phyloP scores from a whole-genome alignment of 2,329 filamentous ascomycete genomes.

The Trichoderma sp. region DNA sequence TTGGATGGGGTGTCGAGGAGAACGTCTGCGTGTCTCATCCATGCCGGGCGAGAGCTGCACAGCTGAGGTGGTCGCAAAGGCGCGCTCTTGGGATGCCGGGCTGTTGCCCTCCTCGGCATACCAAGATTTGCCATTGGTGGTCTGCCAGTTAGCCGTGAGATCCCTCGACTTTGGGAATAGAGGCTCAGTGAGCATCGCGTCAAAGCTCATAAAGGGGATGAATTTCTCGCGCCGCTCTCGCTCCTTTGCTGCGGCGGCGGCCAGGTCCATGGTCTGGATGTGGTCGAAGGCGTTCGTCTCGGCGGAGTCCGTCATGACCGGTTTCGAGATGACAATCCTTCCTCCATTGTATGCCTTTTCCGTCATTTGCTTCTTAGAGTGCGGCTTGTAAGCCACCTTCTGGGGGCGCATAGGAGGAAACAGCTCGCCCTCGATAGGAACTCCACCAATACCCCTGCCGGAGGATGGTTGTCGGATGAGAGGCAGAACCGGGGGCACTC shows the following conservation, averaged over 20 bases:
- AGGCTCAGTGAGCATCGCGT: constrained; percentile 42
- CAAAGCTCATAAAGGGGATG: constrained; percentile 38
- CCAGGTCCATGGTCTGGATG: constrained; percentile 54
- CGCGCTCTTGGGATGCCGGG: constrained; percentile 8
- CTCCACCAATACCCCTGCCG: constrained; percentile 44
- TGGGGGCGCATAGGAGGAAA: constrained; percentile 47
- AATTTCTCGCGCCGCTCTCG: constrained; percentile 45
- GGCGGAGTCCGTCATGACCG: constrained; percentile 45
- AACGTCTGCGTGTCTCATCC: constrained; percentile 55
- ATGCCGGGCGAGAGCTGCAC: constrained; percentile 54
- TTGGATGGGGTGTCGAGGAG: constrained; percentile 43
- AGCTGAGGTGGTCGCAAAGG: constrained; percentile 38
- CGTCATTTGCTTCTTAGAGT: constrained; percentile 28
- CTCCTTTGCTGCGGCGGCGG: constrained; percentile 52
- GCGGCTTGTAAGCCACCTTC: constrained; percentile 31
- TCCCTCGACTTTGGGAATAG: constrained; percentile 41
- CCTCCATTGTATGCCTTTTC: constrained; percentile 37
- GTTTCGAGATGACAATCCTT: constrained; percentile 54
- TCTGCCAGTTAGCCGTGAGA: constrained; percentile 40
- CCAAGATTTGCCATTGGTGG: constrained; percentile 43
- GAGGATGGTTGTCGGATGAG: constrained; percentile 44
- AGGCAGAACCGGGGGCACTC: constrained; percentile 38
- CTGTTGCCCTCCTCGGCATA: neutral
- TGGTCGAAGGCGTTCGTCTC: constrained; percentile 48
- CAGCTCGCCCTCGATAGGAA: constrained; percentile 46